Base-by-base conservation (phyloP, 768 basidiomycete species). In the Mycena maculata region DNA sequence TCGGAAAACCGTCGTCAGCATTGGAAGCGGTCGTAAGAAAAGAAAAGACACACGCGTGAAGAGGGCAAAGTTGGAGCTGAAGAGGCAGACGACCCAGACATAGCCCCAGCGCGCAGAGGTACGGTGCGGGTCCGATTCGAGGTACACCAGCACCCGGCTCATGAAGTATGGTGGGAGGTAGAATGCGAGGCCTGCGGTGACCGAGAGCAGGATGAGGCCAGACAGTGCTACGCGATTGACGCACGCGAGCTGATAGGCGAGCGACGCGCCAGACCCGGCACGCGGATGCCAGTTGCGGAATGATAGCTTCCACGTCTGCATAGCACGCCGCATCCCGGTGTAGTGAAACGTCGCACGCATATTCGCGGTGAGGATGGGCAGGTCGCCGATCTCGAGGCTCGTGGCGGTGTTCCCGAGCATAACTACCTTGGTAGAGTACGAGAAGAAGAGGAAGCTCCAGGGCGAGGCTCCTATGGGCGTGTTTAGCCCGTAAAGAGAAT, bases 401-500 rank as follows among this genome's bases (percentile, higher is more conserved):
- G 86, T 83, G 7, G 90, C 83, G 2, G 82, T 83, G 77, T 93
- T 88, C 1, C 94, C 95, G 41, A 95, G 88, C 86, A 90, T 88
- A 56, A 96, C 88, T 20, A 97, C 93, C 65, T 91, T 90, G 1
- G 94, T 95, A 30, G 91, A 92, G 76, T 95, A 96, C 16, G 88
- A 88, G 77, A 97, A 97, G 20, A 94, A 78, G 7, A 97, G 76
- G 61, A 81, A 80, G 60, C 85, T 86, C 82, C 84, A 87, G 1
- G 84, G 78, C 6, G 89, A 90, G 25, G 88, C 84, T 63, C 83
- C 90, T 84, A 7, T 7, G 13, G 6, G 8, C 8, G 6, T 7
- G 33, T 36, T 36, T 36, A 36, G 33, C 6, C 13, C 33, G 33
- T 13, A 13, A 36, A 36, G 33, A 13, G 33, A 36, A 6, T 7